phyloP scores from a whole-genome alignment of 768 basidiomycete species.

The Panaeolus cyanescens region DNA sequence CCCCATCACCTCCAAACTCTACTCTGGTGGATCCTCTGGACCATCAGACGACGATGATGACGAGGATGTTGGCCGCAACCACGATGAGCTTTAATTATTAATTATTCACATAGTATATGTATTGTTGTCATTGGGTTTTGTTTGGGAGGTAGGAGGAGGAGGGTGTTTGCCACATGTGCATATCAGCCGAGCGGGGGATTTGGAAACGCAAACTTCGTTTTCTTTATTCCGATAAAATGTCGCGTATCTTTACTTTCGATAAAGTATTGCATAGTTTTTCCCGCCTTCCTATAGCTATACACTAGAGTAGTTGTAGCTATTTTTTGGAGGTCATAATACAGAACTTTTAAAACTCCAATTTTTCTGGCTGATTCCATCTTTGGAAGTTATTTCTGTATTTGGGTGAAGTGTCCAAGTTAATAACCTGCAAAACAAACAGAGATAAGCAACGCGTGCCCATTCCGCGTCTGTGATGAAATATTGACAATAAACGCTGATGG shows the following conservation, averaged over 20 bases:
- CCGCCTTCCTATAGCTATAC: not conserved
- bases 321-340: slow-evolving; percentile 1
- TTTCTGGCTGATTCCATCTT: not conserved
- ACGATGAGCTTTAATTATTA: slow-evolving; percentile 46
- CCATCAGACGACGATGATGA: slow-evolving; percentile 35
- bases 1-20: slow-evolving; percentile 87
- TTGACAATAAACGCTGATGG: not conserved
- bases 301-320: slow-evolving; percentile 2
- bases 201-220: not conserved
- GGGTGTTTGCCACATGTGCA: not conserved
- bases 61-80: slow-evolving; percentile 41
- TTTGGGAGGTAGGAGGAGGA: not conserved
- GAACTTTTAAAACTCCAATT: not conserved
- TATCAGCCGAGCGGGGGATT: not conserved
- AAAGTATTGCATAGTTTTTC: slow-evolving; percentile 1
- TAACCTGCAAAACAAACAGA: not conserved
- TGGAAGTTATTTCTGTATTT: not conserved
- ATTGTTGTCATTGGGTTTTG: not conserved
- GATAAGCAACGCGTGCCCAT: slow-evolving; percentile 1
- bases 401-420: not conserved
- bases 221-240: not conserved
- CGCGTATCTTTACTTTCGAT: not conserved
- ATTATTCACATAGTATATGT: not conserved
- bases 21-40: slow-evolving; percentile 42
- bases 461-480: not conserved